Evolutionary conservation across 805 yeast genomes (phyloP), one percentile per base, ranked within the genome.

Genomic region (Martiniozyma abietophila): DNA sequence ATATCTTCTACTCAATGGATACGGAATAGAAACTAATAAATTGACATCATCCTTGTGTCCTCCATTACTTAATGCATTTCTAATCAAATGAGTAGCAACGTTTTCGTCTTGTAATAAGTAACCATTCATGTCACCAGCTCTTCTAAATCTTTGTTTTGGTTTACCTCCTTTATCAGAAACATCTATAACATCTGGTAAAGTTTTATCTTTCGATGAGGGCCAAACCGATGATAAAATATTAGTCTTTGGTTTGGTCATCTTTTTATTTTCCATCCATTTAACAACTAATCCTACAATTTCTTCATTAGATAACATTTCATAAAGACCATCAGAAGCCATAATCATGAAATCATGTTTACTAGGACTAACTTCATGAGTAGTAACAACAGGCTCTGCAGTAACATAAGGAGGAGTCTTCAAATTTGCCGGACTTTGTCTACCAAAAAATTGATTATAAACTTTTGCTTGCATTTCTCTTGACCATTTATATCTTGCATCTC

Each of bases 331-430:
- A 15, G 94, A 77, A 0, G 89, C 98, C 71, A 92, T 65, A 21
- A 92, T 95, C 54, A 92, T 61, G 49, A 92, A 92, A 51, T 85
- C 92, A 44, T 82, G 77, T 44, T 78, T 74, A 15, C 68, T 64
- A 1, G 86, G 80, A 32, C 69, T 68, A 32, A 88, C 70, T 49
- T 77, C 74, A 9, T 88, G 80, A 2, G 95, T 77, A 3, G 95
- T 80, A 18, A 88, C 68, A 19, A 81, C 94, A 1, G 98, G 98
- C 54, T 80, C 88, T 1, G 98, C 97, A 1, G 98, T 92, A 24
- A 92, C 96, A 55, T 92, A 92, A 0, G 98, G 98, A 3, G 98
- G 98, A 2, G 96, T 80, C 40, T 76, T 65, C 40, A 84, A 67
- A 45, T 74, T 71, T 34, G 73, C 71, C 21, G 94, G 94, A 17